Evolutionary conservation across 805 yeast species (phyloP), one percentile per base, ranked within the genome.

Genomic region (Hyphopichia homilentoma): DNA sequence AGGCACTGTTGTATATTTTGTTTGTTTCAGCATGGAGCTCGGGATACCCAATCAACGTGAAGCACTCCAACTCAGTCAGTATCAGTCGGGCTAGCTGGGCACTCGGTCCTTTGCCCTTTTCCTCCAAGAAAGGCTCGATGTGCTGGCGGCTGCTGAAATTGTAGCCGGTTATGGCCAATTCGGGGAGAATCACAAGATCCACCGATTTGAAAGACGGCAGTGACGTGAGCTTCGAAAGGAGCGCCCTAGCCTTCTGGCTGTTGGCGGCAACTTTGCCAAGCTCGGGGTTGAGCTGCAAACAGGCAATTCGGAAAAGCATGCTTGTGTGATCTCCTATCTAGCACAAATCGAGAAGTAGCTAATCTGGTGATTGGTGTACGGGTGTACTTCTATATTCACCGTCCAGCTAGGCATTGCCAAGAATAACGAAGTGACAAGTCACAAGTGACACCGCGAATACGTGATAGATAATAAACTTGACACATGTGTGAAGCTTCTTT

Each of bases 121-220:
- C 22, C 39, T 84, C 89, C 17, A 82, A 51, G 44, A 55, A 80
- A 2, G 90, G 89, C 30, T 46, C 54, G 14, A 81, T 78, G 23
- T 68, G 75, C 1, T 46, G 51, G 25, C 52, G 55, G 16, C 61
- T 53, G 18, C 55, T 50, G 57, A 81, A 89, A 47, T 81, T 82
- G 53, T 88, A 88, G 1, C 96, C 96, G 0, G 95, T 83, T 8
- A 89, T 59, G 0, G 94, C 87, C 30, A 88, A 58, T 48, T 88
- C 97, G 0, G 97, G 95, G 5, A 89, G 67, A 1, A 88, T 73
- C 6, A 88, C 54, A n/a, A 88, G 43, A 50, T 87, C 94, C 1
- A 79, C 75, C 5, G 54, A 51, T 35, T 25, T 49, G 44, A 20
- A 54, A 52, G 27, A 45, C 54, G 16, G 4, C 5, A 12, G 11